A percentile compares a stretch with the other conserved stretches of the same genome.
These are phyloP conservation scores for Alternaria solani DNA, from an alignment of 2,329 filamentous ascomycete species.

Conservation along the genomic window DNA sequence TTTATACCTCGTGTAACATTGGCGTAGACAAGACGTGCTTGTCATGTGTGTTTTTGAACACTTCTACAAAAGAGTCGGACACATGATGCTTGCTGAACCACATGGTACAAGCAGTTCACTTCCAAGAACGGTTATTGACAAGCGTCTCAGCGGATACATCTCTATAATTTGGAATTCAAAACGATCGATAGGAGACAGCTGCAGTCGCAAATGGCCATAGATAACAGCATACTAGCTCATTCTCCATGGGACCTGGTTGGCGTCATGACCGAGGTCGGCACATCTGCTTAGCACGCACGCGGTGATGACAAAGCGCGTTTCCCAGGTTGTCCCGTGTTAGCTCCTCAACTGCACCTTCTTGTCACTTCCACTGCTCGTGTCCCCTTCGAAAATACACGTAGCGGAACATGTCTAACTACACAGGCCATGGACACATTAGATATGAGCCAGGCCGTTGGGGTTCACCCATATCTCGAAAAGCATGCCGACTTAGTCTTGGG, in stretches of 20 bases:
- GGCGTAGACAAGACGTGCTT: slow-evolving; percentile 5
- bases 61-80: neutral
- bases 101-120: neutral
- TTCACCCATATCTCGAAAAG: neutral
- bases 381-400: neutral
- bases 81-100: neutral
- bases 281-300: neutral
- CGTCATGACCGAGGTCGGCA: neutral
- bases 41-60: neutral
- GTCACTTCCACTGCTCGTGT: neutral
- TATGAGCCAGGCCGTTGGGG: neutral
- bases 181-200: neutral
- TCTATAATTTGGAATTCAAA: slow-evolving; percentile 2
- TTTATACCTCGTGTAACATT: slow-evolving; percentile 7
- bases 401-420: neutral
- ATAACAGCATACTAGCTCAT: neutral
- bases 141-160: neutral
- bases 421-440: neutral
- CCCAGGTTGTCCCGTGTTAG: neutral
- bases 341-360: neutral
- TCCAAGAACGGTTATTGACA: neutral
- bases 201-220: neutral
- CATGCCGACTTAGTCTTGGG: neutral
- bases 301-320: neutral
- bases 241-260: neutral